phyloP scores from a whole-genome alignment of 345 rosid species.

The Eucalyptus marginata region DNA sequence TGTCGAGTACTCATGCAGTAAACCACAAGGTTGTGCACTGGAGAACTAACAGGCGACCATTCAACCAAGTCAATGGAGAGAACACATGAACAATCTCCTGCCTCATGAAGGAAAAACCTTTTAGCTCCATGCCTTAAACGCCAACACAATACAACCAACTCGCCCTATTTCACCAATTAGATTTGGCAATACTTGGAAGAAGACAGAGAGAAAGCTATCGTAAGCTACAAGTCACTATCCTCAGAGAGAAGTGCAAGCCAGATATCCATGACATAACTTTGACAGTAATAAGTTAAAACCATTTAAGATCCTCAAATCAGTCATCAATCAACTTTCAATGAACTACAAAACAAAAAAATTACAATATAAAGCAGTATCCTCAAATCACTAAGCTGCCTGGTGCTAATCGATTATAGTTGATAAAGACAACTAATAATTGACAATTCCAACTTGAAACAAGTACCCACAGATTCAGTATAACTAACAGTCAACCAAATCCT shows the following conservation, averaged over 20 bases:
- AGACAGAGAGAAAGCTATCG: neutral
- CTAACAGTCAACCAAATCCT: neutral
- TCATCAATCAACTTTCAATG: neutral
- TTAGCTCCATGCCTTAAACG: neutral
- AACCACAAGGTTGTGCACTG: neutral
- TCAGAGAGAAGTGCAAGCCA: neutral
- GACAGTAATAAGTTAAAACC: neutral
- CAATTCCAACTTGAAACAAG: neutral
- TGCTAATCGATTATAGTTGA: neutral
- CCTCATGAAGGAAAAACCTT: neutral
- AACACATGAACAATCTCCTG: neutral
- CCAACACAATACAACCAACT: neutral
- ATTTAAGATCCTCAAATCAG: neutral
- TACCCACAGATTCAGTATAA: neutral
- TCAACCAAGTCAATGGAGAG: neutral
- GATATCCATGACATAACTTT: neutral
- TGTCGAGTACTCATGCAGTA: neutral
- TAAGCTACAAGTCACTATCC: neutral
- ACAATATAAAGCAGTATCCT: neutral
- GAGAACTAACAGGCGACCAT: neutral
- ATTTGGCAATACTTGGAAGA: neutral
- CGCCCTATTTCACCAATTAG: neutral
- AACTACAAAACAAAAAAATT: neutral
- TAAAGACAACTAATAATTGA: neutral
- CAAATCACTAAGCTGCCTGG: neutral